Evolutionary conservation across 345 rosid species (phyloP), one percentile per base, ranked within the genome.

Genomic region (Pistacia integerrima): DNA sequence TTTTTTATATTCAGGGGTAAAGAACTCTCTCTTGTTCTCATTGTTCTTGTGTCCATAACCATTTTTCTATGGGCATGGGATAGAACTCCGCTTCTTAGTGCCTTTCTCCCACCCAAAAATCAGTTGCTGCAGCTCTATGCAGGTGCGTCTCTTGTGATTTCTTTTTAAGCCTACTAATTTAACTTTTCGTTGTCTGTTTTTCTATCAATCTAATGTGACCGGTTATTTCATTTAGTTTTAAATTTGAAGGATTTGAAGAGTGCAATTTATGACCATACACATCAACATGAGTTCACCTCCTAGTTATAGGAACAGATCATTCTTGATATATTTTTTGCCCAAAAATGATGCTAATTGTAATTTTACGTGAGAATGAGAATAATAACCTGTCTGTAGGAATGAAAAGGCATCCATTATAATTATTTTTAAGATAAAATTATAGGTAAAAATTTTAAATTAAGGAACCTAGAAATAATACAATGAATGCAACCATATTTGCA

Each of bases 11-110:
- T 82, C 78, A 82, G 85, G 84, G 86, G 85, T 30, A 83, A 79
- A 72, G 85, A 85, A 70, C 57, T 89, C 51, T 87, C 88, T 77
- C 79, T 90, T 63, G 73, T 89, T 65, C 89, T 90, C 59, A 84
- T 87, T 83, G 88, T 85, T 67, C 84, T 92, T 49, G 64, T 86
- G 44, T 84, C 87, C 73, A 84, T 86, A 73, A 87, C 89, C 18
- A 64, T 89, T 72, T 77, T 89, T 68, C 56, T 90, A 18, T 89
- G 92, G 87, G 74, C 91, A 74, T 92, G 91, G 92, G 87, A 89
- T 68, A 81, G 84, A 79, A 77, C 84, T 33, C 91, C 91, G 16
- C 55, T 75, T 69, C 83, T 82, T 28, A 44, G 86, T 11, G 77
- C 91, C 54, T 82, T 79, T 20, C 89, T 87, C 72, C 93, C 90